phyloP scores from a whole-genome alignment of 2,329 filamentous ascomycete species.

The Reticulascus tulasneorum region DNA sequence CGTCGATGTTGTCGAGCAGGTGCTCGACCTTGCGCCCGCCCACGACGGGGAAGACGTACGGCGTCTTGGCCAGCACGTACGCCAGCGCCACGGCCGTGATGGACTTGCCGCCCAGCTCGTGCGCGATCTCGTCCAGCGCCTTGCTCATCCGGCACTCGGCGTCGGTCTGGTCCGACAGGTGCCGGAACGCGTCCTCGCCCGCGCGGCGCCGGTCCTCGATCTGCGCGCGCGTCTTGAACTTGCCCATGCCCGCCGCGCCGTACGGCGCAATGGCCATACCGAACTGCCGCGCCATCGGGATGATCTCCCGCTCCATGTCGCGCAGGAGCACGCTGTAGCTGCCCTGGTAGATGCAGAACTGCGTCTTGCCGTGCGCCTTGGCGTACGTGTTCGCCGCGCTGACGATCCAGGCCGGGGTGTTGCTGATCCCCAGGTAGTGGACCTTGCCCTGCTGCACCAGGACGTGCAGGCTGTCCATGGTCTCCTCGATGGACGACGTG shows the following conservation, averaged over 20 bases:
- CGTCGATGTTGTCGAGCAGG: constrained; percentile 55
- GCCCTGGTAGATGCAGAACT: constrained; percentile 36
- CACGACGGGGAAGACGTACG: constrained; percentile 58
- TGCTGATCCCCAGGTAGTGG: constrained; percentile 36
- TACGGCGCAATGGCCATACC: constrained; percentile 55
- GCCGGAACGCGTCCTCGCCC: constrained; percentile 37
- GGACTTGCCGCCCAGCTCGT: constrained; percentile 27
- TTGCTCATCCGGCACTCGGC: constrained; percentile 48
- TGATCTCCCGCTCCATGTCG: constrained; percentile 36
- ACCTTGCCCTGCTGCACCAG: constrained; percentile 38
- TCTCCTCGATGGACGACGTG: constrained; percentile 35
- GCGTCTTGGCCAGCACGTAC: constrained; percentile 56
- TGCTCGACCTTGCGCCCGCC: constrained; percentile 58
- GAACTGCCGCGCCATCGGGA: constrained; percentile 36
- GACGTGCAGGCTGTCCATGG: constrained; percentile 37
- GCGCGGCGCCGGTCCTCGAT: constrained; percentile 23
- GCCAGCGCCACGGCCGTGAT: constrained; percentile 42
- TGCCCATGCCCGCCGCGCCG: constrained; percentile 53
- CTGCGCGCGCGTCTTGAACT: constrained; percentile 38
- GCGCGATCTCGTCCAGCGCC: constrained; percentile 57
- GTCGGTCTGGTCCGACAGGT: constrained; percentile 35
- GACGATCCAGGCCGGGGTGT: constrained; percentile 37
- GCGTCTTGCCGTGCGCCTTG: constrained; percentile 26
- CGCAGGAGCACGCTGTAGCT: constrained; percentile 29
- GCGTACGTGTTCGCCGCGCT: constrained; percentile 34